A percentile compares a stretch with the other conserved stretches of the same genome.
Evolutionary conservation across 1,284 basidiomycete genomes (phyloP).

Genomic region (Irpex sp.): DNA sequence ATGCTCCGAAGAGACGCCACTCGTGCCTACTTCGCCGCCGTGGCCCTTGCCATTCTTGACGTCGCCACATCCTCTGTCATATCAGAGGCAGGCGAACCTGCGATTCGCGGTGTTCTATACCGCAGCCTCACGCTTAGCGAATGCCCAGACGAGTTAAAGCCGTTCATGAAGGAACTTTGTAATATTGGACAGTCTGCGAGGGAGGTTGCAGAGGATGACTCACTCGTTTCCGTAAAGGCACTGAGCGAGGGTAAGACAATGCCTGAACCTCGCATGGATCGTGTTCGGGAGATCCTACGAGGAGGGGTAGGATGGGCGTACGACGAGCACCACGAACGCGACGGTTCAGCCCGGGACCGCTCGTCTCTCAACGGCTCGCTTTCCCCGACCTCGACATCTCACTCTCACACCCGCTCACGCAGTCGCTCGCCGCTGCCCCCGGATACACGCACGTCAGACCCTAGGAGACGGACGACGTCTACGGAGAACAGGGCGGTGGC

Average conservation of each 20-base stretch:
- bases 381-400: background rate
- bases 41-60: constrained; percentile 66
- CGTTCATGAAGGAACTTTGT: constrained; percentile 64
- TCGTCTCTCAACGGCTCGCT: background rate
- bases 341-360: background rate
- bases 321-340: constrained; percentile 7
- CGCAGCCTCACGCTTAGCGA: constrained; percentile 42
- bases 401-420: background rate
- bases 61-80: constrained; percentile 45
- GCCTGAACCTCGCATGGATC: constrained; percentile 52
- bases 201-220: constrained; percentile 54
- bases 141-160: constrained; percentile 54
- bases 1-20: constrained; percentile 58
- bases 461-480: constrained; percentile 28
- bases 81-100: constrained; percentile 30
- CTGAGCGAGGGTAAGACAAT: constrained; percentile 40
- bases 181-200: constrained; percentile 47
- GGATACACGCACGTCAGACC: constrained; percentile 13
- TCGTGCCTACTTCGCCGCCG: constrained; percentile 71
- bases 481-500: constrained; percentile 52
- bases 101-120: constrained; percentile 54
- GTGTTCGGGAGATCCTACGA: constrained; percentile 54
- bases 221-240: constrained; percentile 43
- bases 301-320: constrained; percentile 41
- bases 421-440: background rate